phyloP scores from a whole-genome alignment of 2,329 filamentous ascomycete genomes.

The Trichoderma sp. region DNA sequence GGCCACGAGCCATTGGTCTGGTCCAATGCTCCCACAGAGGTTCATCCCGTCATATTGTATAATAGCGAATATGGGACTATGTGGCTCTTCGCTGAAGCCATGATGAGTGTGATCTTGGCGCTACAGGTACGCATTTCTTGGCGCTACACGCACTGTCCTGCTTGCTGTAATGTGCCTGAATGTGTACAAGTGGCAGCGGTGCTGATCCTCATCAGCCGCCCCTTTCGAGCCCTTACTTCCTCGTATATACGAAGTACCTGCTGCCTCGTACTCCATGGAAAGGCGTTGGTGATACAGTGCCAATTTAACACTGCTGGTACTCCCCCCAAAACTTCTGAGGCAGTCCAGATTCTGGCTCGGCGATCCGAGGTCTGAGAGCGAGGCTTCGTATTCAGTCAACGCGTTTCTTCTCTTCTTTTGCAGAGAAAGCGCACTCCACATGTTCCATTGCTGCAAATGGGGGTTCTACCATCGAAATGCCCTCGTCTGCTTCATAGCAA shows the following conservation, averaged over 20 bases:
- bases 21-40: not conserved
- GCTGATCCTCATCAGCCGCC: constrained; percentile 9
- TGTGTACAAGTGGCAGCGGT: not conserved
- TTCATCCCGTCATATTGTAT: not conserved
- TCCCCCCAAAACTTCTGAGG: not conserved
- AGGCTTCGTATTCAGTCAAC: not conserved
- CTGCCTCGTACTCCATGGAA: not conserved
- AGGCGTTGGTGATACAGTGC: not conserved
- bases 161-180: not conserved
- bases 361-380: not conserved
- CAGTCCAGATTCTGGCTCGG: not conserved
- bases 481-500: not conserved
- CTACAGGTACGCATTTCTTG: not conserved
- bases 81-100: not conserved
- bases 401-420: not conserved
- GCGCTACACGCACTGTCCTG: not conserved
- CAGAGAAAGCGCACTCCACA: not conserved
- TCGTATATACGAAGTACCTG: constrained; percentile 14
- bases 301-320: not conserved
- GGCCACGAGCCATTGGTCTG: not conserved
- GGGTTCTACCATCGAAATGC: not conserved
- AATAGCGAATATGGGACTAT: not conserved
- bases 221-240: not conserved
- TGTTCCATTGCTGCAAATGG: not conserved
- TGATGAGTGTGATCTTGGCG: not conserved